Evolutionary conservation across 257 asterid species (phyloP), one percentile per base, ranked within the genome.

Genomic region (Solanum arcanum): DNA sequence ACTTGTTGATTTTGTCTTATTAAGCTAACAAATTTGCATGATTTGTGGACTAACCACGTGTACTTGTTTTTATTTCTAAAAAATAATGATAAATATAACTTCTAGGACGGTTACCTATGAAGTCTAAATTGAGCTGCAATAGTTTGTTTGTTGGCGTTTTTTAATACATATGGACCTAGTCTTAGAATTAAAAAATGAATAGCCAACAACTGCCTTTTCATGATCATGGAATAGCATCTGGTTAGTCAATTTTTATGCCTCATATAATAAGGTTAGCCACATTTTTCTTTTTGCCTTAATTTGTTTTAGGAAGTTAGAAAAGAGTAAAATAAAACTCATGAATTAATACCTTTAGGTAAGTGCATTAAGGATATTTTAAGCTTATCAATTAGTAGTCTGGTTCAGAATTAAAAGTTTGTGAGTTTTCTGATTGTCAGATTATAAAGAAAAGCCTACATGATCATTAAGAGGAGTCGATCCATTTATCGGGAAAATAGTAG

Each of bases 11-110:
- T 78, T 46, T 78, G 84, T 78, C 84, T 47, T 78, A 78, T 46
- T 78, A 27, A 27, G 66, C 84, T 46, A 27, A 29, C 37, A 25
- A 86, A 49, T 25, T 29, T 16, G 31, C 60, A 35, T 23, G 6
- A 13, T 86, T 86, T 75, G 31, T 70, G 47, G 68, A 37, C 37
- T 78, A 46, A 31, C 83, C 90, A 88, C 91, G 88, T 88, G 92
- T 88, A 59, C 29, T 41, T 23, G 75, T 46, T 27, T 56, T 14
- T 0, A 3, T 49, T 14, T 5, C 59, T 49, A 49, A 49, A 47
- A 49, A 14, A 49, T 49, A 49, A 49, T 49, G 16, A 49, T 49
- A 14, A 49, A 49, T 49, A 49, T 18, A 49, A 49, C 14, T 4
- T 78, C 18, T 46, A 18, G 31, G 89, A 35, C 85, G 89, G 76